Base-by-base conservation (phyloP, 139 green algal genomes). In the Chlamydomonas sp. region DNA sequence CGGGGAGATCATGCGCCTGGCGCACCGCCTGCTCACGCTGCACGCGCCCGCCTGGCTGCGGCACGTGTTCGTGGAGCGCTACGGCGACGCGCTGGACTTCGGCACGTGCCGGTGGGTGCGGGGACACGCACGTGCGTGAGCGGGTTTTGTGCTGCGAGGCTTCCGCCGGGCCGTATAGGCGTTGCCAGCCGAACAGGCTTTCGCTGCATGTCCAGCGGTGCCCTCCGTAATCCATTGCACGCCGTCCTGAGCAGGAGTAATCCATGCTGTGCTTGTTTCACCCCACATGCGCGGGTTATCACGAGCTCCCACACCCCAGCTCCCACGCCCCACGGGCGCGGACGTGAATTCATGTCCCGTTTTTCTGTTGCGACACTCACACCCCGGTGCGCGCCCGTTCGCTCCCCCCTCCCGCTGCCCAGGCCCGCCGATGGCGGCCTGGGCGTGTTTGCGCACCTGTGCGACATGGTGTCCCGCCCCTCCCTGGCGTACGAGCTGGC, bases 51-150 rank as follows among this genome's bases (percentile, higher is more conserved):
- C 72, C 57, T 87, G 83, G 83, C 83, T 87, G 74, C 71, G 83
- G 12, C 73, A 87, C n/a, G 57, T 87, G 10, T 73, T 87, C 0
- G 12, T 62, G 15, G 83, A 87, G 71, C 72, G 73, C 31, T 73
- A 87, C n/a, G 66, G 59, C 63, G 83, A 87, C 71, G 83, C 83
- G 62, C 73, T 87, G 20, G 83, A 87, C 72, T 80, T 87, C 15
- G 83, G 83, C 6, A 81, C 72, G 8, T 87, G 83, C 83, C 80
- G 83, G 83, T 87, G 61, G 12, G 72, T 8, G 76, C 9, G 7
- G 14, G 60, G 78, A 4, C 4, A 5, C 7, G 17, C 18, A 18
- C 18, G 10, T 18, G 3, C 17, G 67, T 14, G 67, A 9, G 67
- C 10, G 67, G 67, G 5, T 3, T 17, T 9, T 14, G 9, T 5